Conservation (phyloP, 2,329 filamentous ascomycete species). For the Nemania sp. region DNA sequence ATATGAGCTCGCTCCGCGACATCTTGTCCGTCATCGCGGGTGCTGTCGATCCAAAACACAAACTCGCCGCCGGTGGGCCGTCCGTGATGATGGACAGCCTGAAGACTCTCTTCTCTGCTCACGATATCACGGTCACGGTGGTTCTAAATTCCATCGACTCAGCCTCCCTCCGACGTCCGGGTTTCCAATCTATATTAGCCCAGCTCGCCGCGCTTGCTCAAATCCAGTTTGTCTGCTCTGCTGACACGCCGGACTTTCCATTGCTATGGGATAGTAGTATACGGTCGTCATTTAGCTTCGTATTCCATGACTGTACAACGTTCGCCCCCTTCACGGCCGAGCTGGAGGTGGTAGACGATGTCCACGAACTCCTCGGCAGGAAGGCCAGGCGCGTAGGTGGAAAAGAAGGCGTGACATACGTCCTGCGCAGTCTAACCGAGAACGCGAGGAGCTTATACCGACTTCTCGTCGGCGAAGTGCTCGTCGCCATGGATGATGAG, state of each 20-base stretch:
- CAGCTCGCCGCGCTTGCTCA: slow-evolving; percentile 74
- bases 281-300: slow-evolving; percentile 81
- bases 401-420: slow-evolving; percentile 88
- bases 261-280: slow-evolving; percentile 87
- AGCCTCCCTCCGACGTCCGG: slow-evolving; percentile 70
- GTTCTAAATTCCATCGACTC: slow-evolving; percentile 89
- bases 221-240: slow-evolving; percentile 76
- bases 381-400: slow-evolving; percentile 81
- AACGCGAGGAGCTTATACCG: slow-evolving; percentile 89
- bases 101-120: slow-evolving; percentile 61
- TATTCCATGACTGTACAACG: slow-evolving; percentile 94
- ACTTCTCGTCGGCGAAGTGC: slow-evolving; percentile 81
- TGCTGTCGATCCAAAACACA: slow-evolving; percentile 59
- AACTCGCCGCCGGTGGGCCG: slow-evolving; percentile 64
- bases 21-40: slow-evolving; percentile 70
- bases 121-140: slow-evolving; percentile 61
- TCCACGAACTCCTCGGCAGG: slow-evolving; percentile 83
- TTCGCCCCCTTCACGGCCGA: slow-evolving; percentile 76
- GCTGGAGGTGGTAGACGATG: slow-evolving; percentile 84
- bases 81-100: slow-evolving; percentile 70
- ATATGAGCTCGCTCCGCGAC: slow-evolving; percentile 67
- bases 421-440: slow-evolving; percentile 86
- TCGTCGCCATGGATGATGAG: slow-evolving; percentile 71
- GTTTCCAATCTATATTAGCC: slow-evolving; percentile 73
- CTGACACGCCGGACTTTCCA: slow-evolving; percentile 85